phyloP scores from a whole-genome alignment of 1,139 yeast species.

The Yamadazyma atlantica region DNA sequence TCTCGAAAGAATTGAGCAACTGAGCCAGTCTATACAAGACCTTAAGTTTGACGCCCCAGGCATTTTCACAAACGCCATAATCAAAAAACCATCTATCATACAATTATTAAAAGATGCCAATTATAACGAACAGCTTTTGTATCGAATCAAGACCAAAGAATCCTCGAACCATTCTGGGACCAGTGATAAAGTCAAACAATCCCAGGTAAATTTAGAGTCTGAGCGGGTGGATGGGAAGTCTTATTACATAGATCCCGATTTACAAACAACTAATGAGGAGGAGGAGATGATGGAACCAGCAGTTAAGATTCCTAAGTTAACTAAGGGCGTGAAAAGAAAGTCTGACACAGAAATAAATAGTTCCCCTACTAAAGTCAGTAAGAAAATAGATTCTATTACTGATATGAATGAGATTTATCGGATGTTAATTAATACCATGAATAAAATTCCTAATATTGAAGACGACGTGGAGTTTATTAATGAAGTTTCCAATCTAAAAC shows the following conservation, averaged over 20 bases:
- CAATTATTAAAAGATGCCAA: slow-evolving; percentile 62
- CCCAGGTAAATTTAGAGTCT: slow-evolving; percentile 17
- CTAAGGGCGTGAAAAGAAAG: slow-evolving; percentile 6
- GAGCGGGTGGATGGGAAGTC: slow-evolving; percentile 41
- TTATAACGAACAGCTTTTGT: slow-evolving; percentile 50
- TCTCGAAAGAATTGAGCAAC: slow-evolving; percentile 24
- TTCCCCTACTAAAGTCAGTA: slow-evolving; percentile 11
- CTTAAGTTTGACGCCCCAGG: slow-evolving; percentile 54
- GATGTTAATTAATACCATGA: slow-evolving; percentile 11
- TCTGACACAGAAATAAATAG: slow-evolving; percentile 10
- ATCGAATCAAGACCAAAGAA: slow-evolving; percentile 27
- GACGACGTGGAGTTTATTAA: slow-evolving; percentile 22
- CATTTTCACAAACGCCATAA: slow-evolving; percentile 63
- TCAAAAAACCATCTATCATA: slow-evolving; percentile 55
- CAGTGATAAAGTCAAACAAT: slow-evolving; percentile 12
- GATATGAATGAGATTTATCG: slow-evolving; percentile 11
- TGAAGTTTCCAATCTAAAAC: slow-evolving; percentile 21
- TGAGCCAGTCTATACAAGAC: slow-evolving; percentile 21
- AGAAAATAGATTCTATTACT: slow-evolving; percentile 3
- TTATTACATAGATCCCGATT: slow-evolving; percentile 24
- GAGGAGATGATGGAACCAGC: slow-evolving; percentile 21
- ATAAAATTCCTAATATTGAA: slow-evolving; percentile 26
- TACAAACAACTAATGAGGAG: slow-evolving; percentile 21
- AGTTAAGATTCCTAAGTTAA: slow-evolving; percentile 24
- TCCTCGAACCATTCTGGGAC: slow-evolving; percentile 1